Percentiles rank a stretch among this genome's conserved stretches.
phyloP scores from a whole-genome alignment of 352 stramenopile genomes.

The Elongisporangium undulatum region DNA sequence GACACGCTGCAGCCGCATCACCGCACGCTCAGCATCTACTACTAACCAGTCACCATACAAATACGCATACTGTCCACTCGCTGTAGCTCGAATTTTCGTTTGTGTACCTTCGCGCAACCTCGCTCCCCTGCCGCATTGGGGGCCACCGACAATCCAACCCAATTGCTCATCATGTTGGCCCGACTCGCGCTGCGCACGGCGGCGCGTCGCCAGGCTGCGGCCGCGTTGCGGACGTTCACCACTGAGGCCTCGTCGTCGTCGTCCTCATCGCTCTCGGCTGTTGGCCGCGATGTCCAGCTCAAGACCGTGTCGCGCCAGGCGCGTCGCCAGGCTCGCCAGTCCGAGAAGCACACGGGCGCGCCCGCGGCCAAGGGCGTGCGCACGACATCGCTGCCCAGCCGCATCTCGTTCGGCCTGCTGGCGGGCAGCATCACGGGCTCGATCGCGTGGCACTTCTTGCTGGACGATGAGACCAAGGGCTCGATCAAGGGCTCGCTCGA shows the following conservation, averaged over 20 bases:
- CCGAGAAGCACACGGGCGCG: slow-evolving; percentile 22
- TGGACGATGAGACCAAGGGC: slow-evolving; percentile 54
- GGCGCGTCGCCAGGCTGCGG: not conserved
- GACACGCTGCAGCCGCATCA: slow-evolving; percentile 76
- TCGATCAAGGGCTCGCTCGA: slow-evolving; percentile 36
- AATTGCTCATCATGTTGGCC: not conserved
- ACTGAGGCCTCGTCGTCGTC: slow-evolving; percentile 7
- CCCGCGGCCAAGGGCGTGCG: slow-evolving; percentile 45
- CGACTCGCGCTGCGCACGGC: not conserved
- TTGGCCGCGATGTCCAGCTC: slow-evolving; percentile 50
- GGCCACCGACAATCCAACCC: not conserved
- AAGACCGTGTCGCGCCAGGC: slow-evolving; percentile 53
- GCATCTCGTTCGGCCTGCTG: slow-evolving; percentile 65
- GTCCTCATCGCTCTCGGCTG: slow-evolving; percentile 12
- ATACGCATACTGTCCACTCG: not conserved
- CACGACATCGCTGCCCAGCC: slow-evolving; percentile 66
- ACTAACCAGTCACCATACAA: slow-evolving; percentile 25
- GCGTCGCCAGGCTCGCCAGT: slow-evolving; percentile 48
- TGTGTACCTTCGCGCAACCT: not conserved
- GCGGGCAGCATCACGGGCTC: slow-evolving; percentile 58
- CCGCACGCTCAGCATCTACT: slow-evolving; percentile 83
- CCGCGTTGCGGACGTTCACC: not conserved
- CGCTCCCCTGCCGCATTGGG: not conserved
- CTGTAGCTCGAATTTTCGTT: not conserved
- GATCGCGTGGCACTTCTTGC: slow-evolving; percentile 67